Base-by-base conservation (phyloP, 139 green algal genomes). In the Axilococcus clingmanii region DNA sequence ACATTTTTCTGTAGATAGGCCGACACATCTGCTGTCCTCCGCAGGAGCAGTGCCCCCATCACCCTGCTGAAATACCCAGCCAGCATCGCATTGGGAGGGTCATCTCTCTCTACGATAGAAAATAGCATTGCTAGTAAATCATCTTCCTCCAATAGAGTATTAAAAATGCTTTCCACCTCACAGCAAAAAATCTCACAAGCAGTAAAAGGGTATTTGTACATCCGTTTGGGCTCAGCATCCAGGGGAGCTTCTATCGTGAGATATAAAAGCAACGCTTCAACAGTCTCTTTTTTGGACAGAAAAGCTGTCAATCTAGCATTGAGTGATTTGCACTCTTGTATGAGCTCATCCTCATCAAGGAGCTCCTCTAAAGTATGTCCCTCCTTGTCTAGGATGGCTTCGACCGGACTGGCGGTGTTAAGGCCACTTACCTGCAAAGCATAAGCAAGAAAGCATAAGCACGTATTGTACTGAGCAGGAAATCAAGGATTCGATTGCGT, bases 131-230 rank as follows among this genome's bases (percentile, higher is more conserved):
- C 55, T 66, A 96, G 78, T 41, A 94, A 63, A 4, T 72, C 70
- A 38, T 71, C 60, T 24, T 89, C 66, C 25, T 85, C 82, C 30
- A 95, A 55, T 40, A 97, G 61, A 22, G 85, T 90, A 49, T 79
- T 87, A 56, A 93, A 91, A 7, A 98, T 81, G 24, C 74, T 75
- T 56, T 97, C 91, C 48, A 97, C 82, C 55, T 98, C 91, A 60
- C 91, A 98, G 67, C 83, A 95, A 36, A 97, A 88, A 35, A 97
- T 76, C 62, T 98, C 91, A 63, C 91, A 98, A 3, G 91, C 77
- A 1, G 87, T 79, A 61, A 93, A 98, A n/a, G 91, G 81, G 68
- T 94, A 95, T 72, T 88, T 95, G 68, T 83, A 84, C n/a, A 69
- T 61, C 30, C 69, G 65, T 53, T 88, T 85, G 25, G 74, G 72